Evolutionary conservation across 1,139 yeast genomes (phyloP), one percentile per base, ranked within the genome.

Genomic region (Sugiyamaella neomexicana): DNA sequence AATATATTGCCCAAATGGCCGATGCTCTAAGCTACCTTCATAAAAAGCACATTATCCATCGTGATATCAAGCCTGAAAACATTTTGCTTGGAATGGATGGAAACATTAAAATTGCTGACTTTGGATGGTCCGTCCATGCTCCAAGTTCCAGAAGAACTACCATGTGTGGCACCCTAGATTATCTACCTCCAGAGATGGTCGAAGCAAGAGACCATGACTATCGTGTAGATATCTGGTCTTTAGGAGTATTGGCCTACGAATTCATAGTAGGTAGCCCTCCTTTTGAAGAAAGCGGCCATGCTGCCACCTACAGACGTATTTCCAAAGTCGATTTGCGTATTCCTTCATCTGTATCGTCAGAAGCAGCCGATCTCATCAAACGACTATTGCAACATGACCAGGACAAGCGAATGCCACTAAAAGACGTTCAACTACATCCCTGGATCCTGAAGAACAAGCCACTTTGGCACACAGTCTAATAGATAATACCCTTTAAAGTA

Each of bases 1-100:
- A 70, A 59, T 91, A 89, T 70, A 83, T 89, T 10, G 84, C 76
- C 60, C 98, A 93, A 68, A 86, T 90, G 72, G 85, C 97, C 1
- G 78, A 79, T 52, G 96, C 97, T 0, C 76, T 93, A 54, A 70
- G 76, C 12, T 88, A 89, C 66, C 74, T 93, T 62, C 98, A 91
- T 71, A 74, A 80, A 44, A 86, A 85, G 63, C 81, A 85, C 61
- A 84, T 91, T 46, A 87, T 93, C 34, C 99, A 93, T 67, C 78
- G 99, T 57, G 99, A 93, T 70, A 91, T 93, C 60, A 93, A 93
- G 68, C 97, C 98, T 1, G 97, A 97, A n/a, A 93, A 93, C 67
- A 73, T 93, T 51, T 75, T 93, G 53, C 83, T 91, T 1, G 80
- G 87, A 34, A 78, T 81, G n/a, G 86, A 87, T 62, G 83, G 86